Conservation (phyloP, 371 early-diverging fungal genomes). For the Mucor saturninus region DNA sequence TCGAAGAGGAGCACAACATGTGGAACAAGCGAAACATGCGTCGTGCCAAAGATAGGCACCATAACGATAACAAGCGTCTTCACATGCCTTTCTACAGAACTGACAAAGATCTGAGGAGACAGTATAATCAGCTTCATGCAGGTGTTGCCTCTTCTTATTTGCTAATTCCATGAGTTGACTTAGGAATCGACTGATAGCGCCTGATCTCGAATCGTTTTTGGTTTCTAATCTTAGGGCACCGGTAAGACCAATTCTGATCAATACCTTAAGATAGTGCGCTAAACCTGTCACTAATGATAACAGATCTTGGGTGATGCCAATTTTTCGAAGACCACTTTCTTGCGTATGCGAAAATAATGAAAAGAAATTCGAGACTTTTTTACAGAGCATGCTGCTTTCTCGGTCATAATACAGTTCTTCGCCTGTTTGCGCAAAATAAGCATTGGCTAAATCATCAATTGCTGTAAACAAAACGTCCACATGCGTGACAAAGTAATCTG, state of each 20-base stretch:
- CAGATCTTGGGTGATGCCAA: conserved; percentile 89
- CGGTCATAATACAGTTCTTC: conserved; percentile 74
- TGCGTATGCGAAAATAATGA: conserved; percentile 84
- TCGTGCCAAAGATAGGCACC: conserved; percentile 77
- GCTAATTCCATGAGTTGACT: conserved; percentile 68
- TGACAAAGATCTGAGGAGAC: conserved; percentile 77
- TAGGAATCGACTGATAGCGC: conserved; percentile 63
- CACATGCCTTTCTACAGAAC: conserved; percentile 73
- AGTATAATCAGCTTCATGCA: conserved; percentile 28
- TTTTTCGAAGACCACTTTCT: conserved; percentile 63
- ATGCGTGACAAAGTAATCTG: conserved; percentile 89
- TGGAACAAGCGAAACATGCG: conserved; percentile 77
- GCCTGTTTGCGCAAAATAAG: conserved; percentile 30
- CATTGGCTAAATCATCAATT: conserved; percentile 72
- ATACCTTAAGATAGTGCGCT: conserved; percentile 90
- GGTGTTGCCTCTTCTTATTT: conserved; percentile 41
- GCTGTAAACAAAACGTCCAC: conserved; percentile 92
- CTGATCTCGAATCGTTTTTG: conserved; percentile 40
- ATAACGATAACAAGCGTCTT: conserved; percentile 82
- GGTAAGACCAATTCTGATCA: conserved; percentile 89
- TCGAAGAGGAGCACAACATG: conserved; percentile 63
- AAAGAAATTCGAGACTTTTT: conserved; percentile 91
- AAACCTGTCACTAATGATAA: conserved; percentile 90
- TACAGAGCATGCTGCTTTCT: conserved; percentile 92
- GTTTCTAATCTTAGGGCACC: conserved; percentile 83